These are phyloP conservation scores for Fusarium torulosum DNA, from an alignment of 2,329 filamentous ascomycete genomes.

Conservation along the genomic window DNA sequence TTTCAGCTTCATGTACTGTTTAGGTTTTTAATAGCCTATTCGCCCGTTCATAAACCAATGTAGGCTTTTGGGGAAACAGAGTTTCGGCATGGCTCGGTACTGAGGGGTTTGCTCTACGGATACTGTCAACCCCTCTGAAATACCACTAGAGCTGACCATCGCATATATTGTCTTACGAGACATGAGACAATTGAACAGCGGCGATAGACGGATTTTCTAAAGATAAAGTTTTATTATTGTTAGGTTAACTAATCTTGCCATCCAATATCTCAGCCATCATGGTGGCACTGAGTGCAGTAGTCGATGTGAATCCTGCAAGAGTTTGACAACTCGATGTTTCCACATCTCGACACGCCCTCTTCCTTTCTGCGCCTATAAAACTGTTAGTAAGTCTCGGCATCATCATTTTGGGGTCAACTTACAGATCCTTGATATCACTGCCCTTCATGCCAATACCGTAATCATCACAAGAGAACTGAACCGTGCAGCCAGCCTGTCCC, in stretches of 20 bases:
- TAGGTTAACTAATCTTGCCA: neutral
- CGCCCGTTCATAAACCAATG: no score
- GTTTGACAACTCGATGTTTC: conserved; percentile 19
- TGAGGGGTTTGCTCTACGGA: no score
- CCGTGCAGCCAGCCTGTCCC: conserved; percentile 9
- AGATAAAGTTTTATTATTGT: neutral
- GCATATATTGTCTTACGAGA: no score
- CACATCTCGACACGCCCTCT: neutral
- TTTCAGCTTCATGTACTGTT: neutral
- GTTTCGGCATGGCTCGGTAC: neutral
- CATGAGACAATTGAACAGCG: no score
- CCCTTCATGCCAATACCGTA: conserved; percentile 29
- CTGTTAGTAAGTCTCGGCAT: neutral
- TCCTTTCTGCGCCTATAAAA: neutral
- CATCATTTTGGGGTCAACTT: neutral
- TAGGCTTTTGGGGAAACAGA: neutral
- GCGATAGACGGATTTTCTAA: neutral
- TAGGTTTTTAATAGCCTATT: neutral
- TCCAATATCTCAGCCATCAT: neutral
- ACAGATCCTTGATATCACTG: conserved; percentile 18
- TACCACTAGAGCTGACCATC: no score
- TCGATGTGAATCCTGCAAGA: conserved; percentile 23
- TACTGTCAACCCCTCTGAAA: no score
- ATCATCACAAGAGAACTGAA: conserved; percentile 22
- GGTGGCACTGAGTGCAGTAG: conserved; percentile 1